Conservation (phyloP, 2,329 filamentous ascomycete species). For the Ophiocordyceps camponoti-floridani region DNA sequence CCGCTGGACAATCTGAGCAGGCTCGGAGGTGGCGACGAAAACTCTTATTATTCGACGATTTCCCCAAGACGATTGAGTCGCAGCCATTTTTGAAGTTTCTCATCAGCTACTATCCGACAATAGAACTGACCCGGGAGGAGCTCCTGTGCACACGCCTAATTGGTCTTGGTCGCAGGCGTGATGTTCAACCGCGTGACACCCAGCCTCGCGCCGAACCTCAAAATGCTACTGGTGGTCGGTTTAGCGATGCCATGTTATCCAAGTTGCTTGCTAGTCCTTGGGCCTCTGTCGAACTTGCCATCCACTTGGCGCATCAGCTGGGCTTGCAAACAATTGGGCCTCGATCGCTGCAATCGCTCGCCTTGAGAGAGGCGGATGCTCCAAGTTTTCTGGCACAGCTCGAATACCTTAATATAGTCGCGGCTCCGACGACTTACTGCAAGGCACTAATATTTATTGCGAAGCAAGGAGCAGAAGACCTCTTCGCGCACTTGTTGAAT, state of each 20-base stretch:
- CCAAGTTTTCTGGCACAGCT: slow-evolving; percentile 46
- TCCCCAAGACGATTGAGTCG: slow-evolving; percentile 20
- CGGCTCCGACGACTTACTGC: slow-evolving; percentile 46
- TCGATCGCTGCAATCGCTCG: slow-evolving; percentile 60
- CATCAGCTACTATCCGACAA: slow-evolving; percentile 23
- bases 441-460: slow-evolving; percentile 48
- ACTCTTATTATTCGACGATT: slow-evolving; percentile 21
- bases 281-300: slow-evolving; percentile 53
- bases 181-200: neutral
- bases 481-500: slow-evolving; percentile 25
- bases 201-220: neutral
- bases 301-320: slow-evolving; percentile 51
- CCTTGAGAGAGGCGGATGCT: slow-evolving; percentile 40
- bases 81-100: slow-evolving; percentile 30
- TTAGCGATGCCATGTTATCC: slow-evolving; percentile 44
- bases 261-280: slow-evolving; percentile 60
- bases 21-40: slow-evolving; percentile 29
- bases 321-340: slow-evolving; percentile 58
- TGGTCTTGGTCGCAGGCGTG: neutral
- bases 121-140: slow-evolving; percentile 20
- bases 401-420: slow-evolving; percentile 39
- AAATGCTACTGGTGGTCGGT: slow-evolving; percentile 5
- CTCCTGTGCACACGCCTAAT: slow-evolving; percentile 6
- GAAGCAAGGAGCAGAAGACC: slow-evolving; percentile 28
- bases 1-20: slow-evolving; percentile 22